Percentiles rank a stretch among this genome's conserved stretches.
Evolutionary conservation across 2,329 filamentous ascomycete species (phyloP).

Genomic region (Calonectria leucothoes): DNA sequence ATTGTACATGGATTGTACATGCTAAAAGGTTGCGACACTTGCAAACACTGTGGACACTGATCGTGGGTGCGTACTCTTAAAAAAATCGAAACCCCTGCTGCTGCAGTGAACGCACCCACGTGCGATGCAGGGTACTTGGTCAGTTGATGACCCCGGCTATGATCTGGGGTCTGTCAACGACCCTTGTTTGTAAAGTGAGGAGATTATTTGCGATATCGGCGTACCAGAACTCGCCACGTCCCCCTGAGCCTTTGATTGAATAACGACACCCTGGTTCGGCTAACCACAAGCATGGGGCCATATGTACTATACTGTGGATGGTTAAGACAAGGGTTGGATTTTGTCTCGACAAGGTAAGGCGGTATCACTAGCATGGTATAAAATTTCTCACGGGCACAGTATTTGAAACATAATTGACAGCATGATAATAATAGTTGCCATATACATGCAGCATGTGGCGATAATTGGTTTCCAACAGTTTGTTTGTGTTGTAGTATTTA

Average conservation of each 20-base stretch:
- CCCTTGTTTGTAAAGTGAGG: background rate
- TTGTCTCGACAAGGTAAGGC: background rate
- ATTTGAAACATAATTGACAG: background rate
- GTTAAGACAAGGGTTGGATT: background rate
- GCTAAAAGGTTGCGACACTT: too few relatives aligned
- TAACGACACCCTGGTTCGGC: background rate
- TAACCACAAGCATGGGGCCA: background rate
- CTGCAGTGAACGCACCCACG: too few relatives aligned
- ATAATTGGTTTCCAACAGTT: background rate
- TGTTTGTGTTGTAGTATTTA: background rate
- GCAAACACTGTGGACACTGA: too few relatives aligned
- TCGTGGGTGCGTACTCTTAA: too few relatives aligned
- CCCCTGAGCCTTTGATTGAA: background rate
- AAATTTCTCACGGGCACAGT: background rate
- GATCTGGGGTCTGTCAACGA: background rate
- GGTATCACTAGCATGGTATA: background rate
- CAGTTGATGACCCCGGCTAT: too few relatives aligned
- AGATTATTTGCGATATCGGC: background rate
- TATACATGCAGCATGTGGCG: background rate
- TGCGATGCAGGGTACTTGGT: too few relatives aligned
- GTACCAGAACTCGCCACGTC: background rate
- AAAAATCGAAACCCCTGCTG: too few relatives aligned
- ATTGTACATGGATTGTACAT: too few relatives aligned
- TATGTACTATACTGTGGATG: background rate
- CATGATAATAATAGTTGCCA: background rate